Base-by-base conservation (phyloP, 441 rosid species). In the Aleurites moluccanus region DNA sequence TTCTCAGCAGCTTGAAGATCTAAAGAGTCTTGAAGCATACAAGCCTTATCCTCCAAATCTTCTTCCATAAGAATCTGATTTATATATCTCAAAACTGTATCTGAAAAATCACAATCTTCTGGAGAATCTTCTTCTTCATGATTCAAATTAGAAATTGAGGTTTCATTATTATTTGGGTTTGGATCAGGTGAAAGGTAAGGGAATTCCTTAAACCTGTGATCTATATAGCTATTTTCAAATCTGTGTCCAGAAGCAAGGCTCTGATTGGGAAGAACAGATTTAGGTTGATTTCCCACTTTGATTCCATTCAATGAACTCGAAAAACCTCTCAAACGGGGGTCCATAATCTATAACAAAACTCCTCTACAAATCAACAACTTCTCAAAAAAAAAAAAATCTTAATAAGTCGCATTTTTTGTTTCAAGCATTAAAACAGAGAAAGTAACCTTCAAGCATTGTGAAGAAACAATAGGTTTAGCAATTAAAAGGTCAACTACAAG, bases 11-110 rank as follows among this genome's bases (percentile, higher is more conserved):
- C 86, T 60, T 86, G 89, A 75, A 93, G 91, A 74, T 90, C 98
- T 62, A 88, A 80, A 0, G 93, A 81, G 44, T 89, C 93, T 33
- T 83, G 85, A 74, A 89, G 86, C 90, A 85, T 82, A 59, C 86
- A 85, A 13, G 92, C 80, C 49, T 80, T 87, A 59, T 85, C 91
- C 15, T 79, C 94, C 79, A 77, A 75, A 80, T 90, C 86, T 86
- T 94, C 97, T 81, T 92, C 96, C 91, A 89, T 83, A 42, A 94
- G 93, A 70, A 92, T 87, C 83, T 94, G 87, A 55, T 78, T 92
- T 72, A 92, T 90, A 80, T 92, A 94, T 63, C 73, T 80, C 76
- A 94, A 80, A 35, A 90, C 75, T 0, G 84, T 74, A 64, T 84
- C 86, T 1, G 94, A 88, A 75, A 83, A 83, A 45, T 85, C 84